Conservation (phyloP, 495 filamentous ascomycete species). For the Xylaria acuta region DNA sequence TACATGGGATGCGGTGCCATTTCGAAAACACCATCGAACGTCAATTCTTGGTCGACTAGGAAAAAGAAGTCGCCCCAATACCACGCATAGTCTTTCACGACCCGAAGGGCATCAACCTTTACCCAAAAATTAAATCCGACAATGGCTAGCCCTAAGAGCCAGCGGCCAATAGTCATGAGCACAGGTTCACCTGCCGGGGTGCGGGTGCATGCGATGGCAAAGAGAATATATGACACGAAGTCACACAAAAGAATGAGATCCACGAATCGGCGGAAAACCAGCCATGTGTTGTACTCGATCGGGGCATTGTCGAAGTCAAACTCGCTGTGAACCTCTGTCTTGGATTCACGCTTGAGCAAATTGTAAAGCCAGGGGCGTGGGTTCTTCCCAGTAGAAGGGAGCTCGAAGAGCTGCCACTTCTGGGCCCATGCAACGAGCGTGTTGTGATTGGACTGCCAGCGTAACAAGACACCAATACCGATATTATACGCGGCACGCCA, state of each 20-base stretch:
- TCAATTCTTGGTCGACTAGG: slow-evolving; percentile 95
- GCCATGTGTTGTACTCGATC: slow-evolving; percentile 98
- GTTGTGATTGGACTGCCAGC: slow-evolving; percentile 86
- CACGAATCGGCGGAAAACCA: slow-evolving; percentile 91
- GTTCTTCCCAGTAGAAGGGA: slow-evolving; percentile 78
- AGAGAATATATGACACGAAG: slow-evolving; percentile 94
- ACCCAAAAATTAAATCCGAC: slow-evolving; percentile 98
- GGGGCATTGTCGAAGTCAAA: slow-evolving; percentile 93
- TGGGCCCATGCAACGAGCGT: slow-evolving; percentile 87
- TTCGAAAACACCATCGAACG: slow-evolving; percentile 98
- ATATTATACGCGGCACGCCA: slow-evolving; percentile 93
- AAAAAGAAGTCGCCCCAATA: slow-evolving; percentile 99
- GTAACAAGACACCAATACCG: slow-evolving; percentile 89
- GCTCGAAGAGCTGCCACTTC: slow-evolving; percentile 82
- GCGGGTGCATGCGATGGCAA: slow-evolving; percentile 86
- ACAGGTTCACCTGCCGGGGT: slow-evolving; percentile 74
- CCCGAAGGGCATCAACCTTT: slow-evolving; percentile 94
- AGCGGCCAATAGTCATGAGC: slow-evolving; percentile 72
- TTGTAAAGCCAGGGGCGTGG: slow-evolving; percentile 81
- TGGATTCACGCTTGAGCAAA: slow-evolving; percentile 84
- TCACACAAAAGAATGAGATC: slow-evolving; percentile 98
- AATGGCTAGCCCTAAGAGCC: slow-evolving; percentile 79
- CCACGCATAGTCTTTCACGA: slow-evolving; percentile 99
- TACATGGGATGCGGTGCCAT: slow-evolving; percentile 99
- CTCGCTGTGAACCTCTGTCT: slow-evolving; percentile 91